Conservation (phyloP, 2,329 filamentous ascomycete genomes). For the Penicillium sumatraense region DNA sequence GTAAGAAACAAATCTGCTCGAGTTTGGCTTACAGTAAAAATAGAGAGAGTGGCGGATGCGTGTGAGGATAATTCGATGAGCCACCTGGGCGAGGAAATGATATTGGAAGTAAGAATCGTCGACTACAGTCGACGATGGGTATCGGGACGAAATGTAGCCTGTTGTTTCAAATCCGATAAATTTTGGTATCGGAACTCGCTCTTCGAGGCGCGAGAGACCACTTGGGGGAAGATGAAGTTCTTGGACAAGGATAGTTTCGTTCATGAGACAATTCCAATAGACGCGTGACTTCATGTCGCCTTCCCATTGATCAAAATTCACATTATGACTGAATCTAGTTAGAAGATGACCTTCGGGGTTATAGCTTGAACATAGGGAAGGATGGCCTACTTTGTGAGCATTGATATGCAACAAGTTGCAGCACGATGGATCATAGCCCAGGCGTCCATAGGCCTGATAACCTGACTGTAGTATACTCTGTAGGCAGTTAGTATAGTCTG, state of each 20-base stretch:
- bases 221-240: constrained; percentile 58
- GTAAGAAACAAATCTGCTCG: not conserved
- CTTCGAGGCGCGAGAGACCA: constrained; percentile 56
- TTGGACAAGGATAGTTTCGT: constrained; percentile 60
- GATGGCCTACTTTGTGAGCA: constrained; percentile 48
- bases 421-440: constrained; percentile 60
- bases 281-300: constrained; percentile 61
- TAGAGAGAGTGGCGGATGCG: constrained; percentile 58
- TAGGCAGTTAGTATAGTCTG: constrained; percentile 13
- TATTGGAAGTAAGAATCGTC: constrained; percentile 62
- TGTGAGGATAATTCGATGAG: constrained; percentile 60
- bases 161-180: constrained; percentile 53
- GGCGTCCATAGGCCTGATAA: constrained; percentile 58
- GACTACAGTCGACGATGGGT: constrained; percentile 43
- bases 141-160: constrained; percentile 37
- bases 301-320: constrained; percentile 56
- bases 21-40: constrained; percentile 45
- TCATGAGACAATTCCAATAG: constrained; percentile 62
- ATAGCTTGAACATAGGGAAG: not conserved
- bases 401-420: constrained; percentile 54
- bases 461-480: constrained; percentile 56
- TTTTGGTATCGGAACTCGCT: constrained; percentile 58
- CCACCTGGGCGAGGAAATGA: constrained; percentile 61
- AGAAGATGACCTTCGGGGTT: constrained; percentile 13
- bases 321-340: constrained; percentile 35